Evolutionary conservation across 2,329 filamentous ascomycete species (phyloP), one percentile per base, ranked within the genome.

Genomic region (Trichoderma brevicompactum): DNA sequence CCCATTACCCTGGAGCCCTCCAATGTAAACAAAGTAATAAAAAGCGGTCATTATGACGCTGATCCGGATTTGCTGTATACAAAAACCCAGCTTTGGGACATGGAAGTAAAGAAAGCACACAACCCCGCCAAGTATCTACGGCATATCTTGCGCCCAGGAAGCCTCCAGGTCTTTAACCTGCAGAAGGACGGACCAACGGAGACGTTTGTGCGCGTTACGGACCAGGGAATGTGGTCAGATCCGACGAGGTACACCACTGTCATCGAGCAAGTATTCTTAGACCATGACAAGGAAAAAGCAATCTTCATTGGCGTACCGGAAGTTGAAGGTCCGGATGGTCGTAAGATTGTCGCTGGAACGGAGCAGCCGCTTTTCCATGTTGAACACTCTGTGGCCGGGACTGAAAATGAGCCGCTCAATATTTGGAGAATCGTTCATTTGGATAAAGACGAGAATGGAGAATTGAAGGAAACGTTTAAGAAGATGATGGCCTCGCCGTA

Each of bases 191-290:
- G 67, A 7, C 55, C 62, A 19, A 40, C 48, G 38, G 68, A 69
- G 54, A 68, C 59, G 9, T 69, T 69, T 63, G 61, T 64, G 1
- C 87, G 87, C 0, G 87, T 90, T 54, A 79, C 79, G 43, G 88
- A 91, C 46, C 86, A 88, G 71, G 79, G 82, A 67, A 88, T 84
- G 70, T 76, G 90, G 60, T 86, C 80, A 69, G 86, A 67, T 54
- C 50, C 49, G 7, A 48, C 28, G 10, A 53, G 55, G 1, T 69
- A 60, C 52, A 53, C 40, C 32, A 69, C 48, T 4, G 66, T 69
- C 7, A 68, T 69, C 32, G 67, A 69, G 63, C 59, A 63, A 46
- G 68, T 69, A 13, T 61, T 66, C 9, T 41, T 69, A 36, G 68
- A 69, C 32, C 43, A 67, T 36, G 60, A 67, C 2, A 50, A 50